These are phyloP conservation scores for Monosporozyma unispora DNA, from an alignment of 805 yeast species.

Conservation along the genomic window DNA sequence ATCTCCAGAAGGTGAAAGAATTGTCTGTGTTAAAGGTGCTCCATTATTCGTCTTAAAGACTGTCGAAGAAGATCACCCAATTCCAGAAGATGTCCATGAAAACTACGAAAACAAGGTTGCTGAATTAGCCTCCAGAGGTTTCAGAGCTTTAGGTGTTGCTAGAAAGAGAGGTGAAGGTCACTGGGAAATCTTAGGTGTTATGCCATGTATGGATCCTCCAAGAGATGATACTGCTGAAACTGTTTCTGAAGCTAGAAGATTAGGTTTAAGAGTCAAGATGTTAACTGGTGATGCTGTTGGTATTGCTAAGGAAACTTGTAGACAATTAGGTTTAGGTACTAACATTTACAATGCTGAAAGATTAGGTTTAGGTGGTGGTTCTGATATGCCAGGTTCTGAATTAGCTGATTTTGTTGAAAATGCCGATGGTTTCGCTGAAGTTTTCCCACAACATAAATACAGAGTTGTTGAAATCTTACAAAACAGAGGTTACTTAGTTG, in stretches of 20 bases:
- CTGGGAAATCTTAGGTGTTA: slow-evolving; percentile 96
- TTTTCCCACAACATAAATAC: slow-evolving; percentile 96
- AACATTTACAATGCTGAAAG: slow-evolving; percentile 95
- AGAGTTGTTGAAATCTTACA: slow-evolving; percentile 92
- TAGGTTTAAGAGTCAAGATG: slow-evolving; percentile 95
- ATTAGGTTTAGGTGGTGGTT: slow-evolving; percentile 92
- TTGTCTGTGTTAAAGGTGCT: slow-evolving; percentile 95
- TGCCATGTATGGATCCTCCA: slow-evolving; percentile 99
- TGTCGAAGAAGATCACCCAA: slow-evolving; percentile 94
- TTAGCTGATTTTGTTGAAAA: slow-evolving; percentile 95
- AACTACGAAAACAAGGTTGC: slow-evolving; percentile 96
- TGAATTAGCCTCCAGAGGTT: slow-evolving; percentile 96
- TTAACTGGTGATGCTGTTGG: slow-evolving; percentile 99
- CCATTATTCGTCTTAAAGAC: slow-evolving; percentile 94
- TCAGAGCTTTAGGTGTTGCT: slow-evolving; percentile 97
- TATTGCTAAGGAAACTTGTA: slow-evolving; percentile 96
- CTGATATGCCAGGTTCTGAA: slow-evolving; percentile 95
- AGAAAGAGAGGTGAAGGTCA: slow-evolving; percentile 97
- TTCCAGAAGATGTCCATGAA: slow-evolving; percentile 87
- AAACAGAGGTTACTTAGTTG: slow-evolving; percentile 93
- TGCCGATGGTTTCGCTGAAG: slow-evolving; percentile 98
- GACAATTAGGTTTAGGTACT: slow-evolving; percentile 94
- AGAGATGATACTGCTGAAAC: slow-evolving; percentile 96
- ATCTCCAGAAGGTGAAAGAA: slow-evolving; percentile 93
- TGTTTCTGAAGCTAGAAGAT: slow-evolving; percentile 79